Evolutionary conservation across 768 basidiomycete genomes (phyloP).

Genomic region (Scleroderma citrinum): DNA sequence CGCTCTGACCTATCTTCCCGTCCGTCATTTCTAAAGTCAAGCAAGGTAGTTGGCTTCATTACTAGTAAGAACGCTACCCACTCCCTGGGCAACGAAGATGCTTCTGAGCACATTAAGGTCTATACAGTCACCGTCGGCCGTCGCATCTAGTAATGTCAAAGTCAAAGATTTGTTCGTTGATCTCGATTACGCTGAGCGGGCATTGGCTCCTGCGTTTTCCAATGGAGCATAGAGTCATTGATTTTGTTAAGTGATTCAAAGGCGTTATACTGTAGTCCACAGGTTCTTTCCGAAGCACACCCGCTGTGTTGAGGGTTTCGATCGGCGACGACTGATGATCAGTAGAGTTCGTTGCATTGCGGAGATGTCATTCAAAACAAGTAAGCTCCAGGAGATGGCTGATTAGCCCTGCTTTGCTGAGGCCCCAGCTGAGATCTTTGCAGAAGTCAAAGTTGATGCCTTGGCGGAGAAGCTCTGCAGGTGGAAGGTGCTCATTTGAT

Average conservation of each 20-base stretch:
- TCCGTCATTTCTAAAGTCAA: constrained; percentile 13
- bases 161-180: constrained; percentile 26
- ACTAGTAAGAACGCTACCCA: constrained; percentile 22
- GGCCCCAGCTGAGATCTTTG: background rate
- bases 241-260: constrained; percentile 22
- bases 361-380: constrained; percentile 26
- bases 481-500: constrained; percentile 19
- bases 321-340: constrained; percentile 17
- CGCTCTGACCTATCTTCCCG: constrained; percentile 21
- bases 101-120: constrained; percentile 23
- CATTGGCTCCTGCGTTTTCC: constrained; percentile 18
- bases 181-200: constrained; percentile 23
- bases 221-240: constrained; percentile 12
- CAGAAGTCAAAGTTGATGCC: constrained; percentile 10
- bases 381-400: constrained; percentile 20
- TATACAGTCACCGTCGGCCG: constrained; percentile 26
- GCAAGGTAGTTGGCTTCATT: constrained; percentile 21
- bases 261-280: constrained; percentile 8
- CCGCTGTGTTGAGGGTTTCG: constrained; percentile 13
- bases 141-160: constrained; percentile 24
- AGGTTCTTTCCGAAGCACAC: constrained; percentile 17
- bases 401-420: constrained; percentile 13
- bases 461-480: constrained; percentile 28
- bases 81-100: constrained; percentile 22
- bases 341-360: constrained; percentile 19